Conservation (phyloP, 2,329 filamentous ascomycete species). For the Colletotrichum simmondsii region DNA sequence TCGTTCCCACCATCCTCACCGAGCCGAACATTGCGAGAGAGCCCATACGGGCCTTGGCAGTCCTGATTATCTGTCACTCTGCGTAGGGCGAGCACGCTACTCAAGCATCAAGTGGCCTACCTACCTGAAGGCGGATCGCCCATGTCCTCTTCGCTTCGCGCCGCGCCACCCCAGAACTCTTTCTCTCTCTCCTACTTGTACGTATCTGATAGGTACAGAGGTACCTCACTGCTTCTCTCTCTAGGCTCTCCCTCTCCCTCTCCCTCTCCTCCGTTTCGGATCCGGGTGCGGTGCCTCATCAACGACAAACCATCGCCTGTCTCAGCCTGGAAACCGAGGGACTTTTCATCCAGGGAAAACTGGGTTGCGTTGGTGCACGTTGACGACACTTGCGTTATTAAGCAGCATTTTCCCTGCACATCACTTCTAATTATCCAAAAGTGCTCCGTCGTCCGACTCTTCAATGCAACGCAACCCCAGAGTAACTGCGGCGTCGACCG, state of each 20-base stretch:
- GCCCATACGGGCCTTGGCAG: not conserved
- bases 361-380: slow-evolving; percentile 14
- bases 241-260: not conserved
- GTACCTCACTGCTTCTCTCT: not conserved
- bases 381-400: slow-evolving; percentile 15
- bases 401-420: slow-evolving; percentile 28
- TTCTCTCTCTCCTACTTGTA: not conserved
- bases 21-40: not conserved
- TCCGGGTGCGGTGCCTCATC: slow-evolving; percentile 27
- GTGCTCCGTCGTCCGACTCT: slow-evolving; percentile 21
- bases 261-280: not conserved
- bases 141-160: not conserved
- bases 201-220: not conserved
- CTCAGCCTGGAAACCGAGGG: slow-evolving; percentile 25
- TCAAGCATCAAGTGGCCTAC: not conserved
- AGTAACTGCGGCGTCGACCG: slow-evolving; percentile 24
- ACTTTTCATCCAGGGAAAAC: not conserved
- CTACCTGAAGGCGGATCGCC: too few species aligned
- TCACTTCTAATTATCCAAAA: slow-evolving; percentile 18
- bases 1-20: not conserved
- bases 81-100: not conserved
- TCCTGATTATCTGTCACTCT: not conserved
- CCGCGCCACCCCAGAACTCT: not conserved
- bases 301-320: slow-evolving; percentile 24
- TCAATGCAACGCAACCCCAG: slow-evolving; percentile 30